Evolutionary conservation across 2,329 filamentous ascomycete genomes (phyloP), one percentile per base, ranked within the genome.

Genomic region (Gnomoniopsis smithogilvyi): DNA sequence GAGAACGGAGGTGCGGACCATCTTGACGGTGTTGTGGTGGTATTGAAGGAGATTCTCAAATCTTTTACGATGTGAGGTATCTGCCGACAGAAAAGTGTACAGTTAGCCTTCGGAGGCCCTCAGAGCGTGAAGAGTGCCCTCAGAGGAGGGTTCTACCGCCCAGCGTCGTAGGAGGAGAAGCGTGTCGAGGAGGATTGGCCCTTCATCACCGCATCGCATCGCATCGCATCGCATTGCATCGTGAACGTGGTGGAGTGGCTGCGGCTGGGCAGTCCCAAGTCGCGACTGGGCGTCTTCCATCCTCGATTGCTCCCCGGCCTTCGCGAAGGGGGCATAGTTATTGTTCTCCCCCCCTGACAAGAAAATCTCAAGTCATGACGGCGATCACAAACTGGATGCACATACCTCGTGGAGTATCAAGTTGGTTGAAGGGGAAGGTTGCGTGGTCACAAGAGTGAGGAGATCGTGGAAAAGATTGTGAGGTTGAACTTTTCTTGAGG

Each of bases 1-100:
- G 81, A 99, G 93, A 76, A 98, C 95, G 79, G 92, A 96, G 75
- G 95, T 98, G 85, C 91, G 92, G 82, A 97, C 93, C 94, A 99
- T 99, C 78, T 90, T 97, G 87, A 77, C 87, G 59, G 61, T 60
- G 30, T 60, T 49, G 38, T 86, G 84, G 67, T 75, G 72, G 70
- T 73, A 22, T 45, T 65, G 63, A 70, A 69, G 74, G 84, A 91
- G 89, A 92, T 92, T 92, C 88, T 92, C 88, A 89, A 83, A 83
- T 90, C 88, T 80, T 70, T 66, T 66, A 69, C 74, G 79, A 84
- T 78, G 78, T 84, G 84, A 87, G 84, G 84, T 87, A 84, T 87
- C 85, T 88, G 76, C 73, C 73, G 70, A 52, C 64, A 68, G 63
- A 62, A 60, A 67, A 67, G 12, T 55, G 38, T 65, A 69, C 73